These are phyloP conservation scores for Metschnikowia cubensis DNA, from an alignment of 805 yeast species.

Conservation along the genomic window DNA sequence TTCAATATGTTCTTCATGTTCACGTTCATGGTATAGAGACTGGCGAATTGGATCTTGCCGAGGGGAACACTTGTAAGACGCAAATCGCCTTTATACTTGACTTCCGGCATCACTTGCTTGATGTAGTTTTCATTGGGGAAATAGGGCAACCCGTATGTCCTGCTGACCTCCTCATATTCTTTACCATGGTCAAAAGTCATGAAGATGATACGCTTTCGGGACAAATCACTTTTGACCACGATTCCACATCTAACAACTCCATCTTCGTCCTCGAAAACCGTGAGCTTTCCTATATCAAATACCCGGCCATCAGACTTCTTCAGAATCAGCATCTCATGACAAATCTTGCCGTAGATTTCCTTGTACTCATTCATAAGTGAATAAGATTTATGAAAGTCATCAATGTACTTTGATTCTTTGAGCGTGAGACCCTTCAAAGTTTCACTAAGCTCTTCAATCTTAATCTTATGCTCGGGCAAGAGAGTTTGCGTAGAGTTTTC, in stretches of 20 bases:
- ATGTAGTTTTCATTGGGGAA: constrained; percentile 33
- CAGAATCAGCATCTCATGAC: constrained; percentile 44
- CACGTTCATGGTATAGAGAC: constrained; percentile 33
- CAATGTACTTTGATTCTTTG: constrained; percentile 32
- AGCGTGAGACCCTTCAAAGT: constrained; percentile 39
- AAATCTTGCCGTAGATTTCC: constrained; percentile 41
- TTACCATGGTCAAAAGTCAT: constrained; percentile 46
- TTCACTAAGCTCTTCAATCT: constrained; percentile 50
- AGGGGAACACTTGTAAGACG: constrained; percentile 39
- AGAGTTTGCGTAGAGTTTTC: constrained; percentile 84
- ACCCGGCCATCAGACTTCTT: constrained; percentile 44
- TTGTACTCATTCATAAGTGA: constrained; percentile 45
- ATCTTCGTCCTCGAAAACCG: constrained; percentile 52
- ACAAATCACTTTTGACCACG: constrained; percentile 41
- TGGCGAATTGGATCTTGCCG: constrained; percentile 41
- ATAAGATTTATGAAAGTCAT: constrained; percentile 45
- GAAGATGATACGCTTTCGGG: constrained; percentile 31
- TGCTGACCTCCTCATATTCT: constrained; percentile 22
- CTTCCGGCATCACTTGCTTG: constrained; percentile 30
- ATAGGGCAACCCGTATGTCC: constrained; percentile 31
- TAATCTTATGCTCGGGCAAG: constrained; percentile 78
- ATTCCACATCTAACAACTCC: constrained; percentile 49
- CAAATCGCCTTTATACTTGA: constrained; percentile 32
- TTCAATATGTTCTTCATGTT: constrained; percentile 32
- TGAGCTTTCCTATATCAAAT: constrained; percentile 51